These are phyloP conservation scores for Chytriomyces sp. DNA, from an alignment of 192 early-diverging fungal genomes.

Conservation along the genomic window DNA sequence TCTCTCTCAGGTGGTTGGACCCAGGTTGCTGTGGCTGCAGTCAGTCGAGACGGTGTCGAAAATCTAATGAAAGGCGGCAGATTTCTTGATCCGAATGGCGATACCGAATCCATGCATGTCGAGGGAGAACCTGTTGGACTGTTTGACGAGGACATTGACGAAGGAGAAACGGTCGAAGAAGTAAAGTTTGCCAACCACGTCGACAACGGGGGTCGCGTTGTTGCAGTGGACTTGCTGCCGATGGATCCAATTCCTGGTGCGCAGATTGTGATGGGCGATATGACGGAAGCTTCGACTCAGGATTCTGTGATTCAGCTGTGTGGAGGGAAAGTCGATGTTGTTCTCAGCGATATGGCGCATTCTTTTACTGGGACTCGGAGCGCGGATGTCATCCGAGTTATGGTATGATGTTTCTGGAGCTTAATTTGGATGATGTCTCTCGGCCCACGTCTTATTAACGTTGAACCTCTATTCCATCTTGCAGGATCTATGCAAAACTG, in stretches of 20 bases:
- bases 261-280: slow-evolving; percentile 70
- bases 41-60: slow-evolving; percentile 18
- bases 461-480: slow-evolving; percentile 5
- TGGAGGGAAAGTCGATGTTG: slow-evolving; percentile 41
- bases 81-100: slow-evolving; percentile 3
- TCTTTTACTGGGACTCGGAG: slow-evolving; percentile 73
- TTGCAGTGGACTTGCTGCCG: slow-evolving; percentile 74
- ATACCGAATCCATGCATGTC: background rate
- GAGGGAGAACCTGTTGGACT: background rate
- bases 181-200: background rate
- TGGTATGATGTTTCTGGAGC: slow-evolving; percentile 3
- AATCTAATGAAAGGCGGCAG: slow-evolving; percentile 5
- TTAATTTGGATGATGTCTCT: background rate
- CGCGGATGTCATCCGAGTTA: slow-evolving; percentile 63
- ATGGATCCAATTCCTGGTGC: slow-evolving; percentile 71
- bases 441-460: too few species aligned
- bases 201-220: slow-evolving; percentile 50
- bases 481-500: slow-evolving; percentile 70
- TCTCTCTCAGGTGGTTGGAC: slow-evolving; percentile 14
- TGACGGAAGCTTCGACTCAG: slow-evolving; percentile 54
- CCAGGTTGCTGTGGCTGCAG: slow-evolving; percentile 24
- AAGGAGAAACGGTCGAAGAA: background rate
- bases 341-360: slow-evolving; percentile 82
- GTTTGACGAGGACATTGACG: background rate
- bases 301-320: slow-evolving; percentile 20